Evolutionary conservation across 2,329 filamentous ascomycete genomes (phyloP), one percentile per base, ranked within the genome.

Genomic region (Ophiostoma fasciatum): DNA sequence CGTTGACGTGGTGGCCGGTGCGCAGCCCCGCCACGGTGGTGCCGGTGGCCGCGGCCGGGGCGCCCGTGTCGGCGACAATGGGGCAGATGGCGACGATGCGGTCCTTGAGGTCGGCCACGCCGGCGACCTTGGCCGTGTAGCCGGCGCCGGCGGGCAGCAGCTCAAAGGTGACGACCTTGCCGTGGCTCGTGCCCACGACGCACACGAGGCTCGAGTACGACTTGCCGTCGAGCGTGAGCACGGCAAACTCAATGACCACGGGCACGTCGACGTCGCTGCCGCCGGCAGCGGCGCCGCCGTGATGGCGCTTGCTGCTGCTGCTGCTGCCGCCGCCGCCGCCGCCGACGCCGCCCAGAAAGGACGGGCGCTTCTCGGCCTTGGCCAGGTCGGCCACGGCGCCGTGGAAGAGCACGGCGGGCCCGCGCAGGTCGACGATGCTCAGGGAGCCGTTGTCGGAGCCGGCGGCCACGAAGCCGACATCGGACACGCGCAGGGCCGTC

Each of bases 181-280:
- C 90, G 21, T 74, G 57, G 45, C 78, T 87, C 0, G 90, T 96
- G 15, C 90, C 90, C 2, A 92, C 82, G 46, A 96, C 92, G 46
- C 90, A 81, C 40, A 79, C 74, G 38, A 98, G 93, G 49, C 85
- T 94, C 2, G 90, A 96, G 53, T 93, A 98, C 45, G 83, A 76
- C 51, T 96, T 88, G n/a, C 79, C 82, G 29, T 96, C 90, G 4
- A 94, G 61, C 4, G 82, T 92, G 75, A 98, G 78, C 31, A 94
- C 83, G 36, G 83, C 84, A 59, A 96, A 98, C 51, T 94, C 83
- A 20, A 96, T 74, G 21, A 64, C 68, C 0, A 83, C 84, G 1
- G 83, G 75, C 71, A 77, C 92, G 49, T 94, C 87, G 32, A 66
- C 35, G 11, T 67, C 2, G 61, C 52, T 5, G 62, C 54, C 5